Conservation (phyloP, 176 grass and related monocot species). For the Zoysia japonica region DNA sequence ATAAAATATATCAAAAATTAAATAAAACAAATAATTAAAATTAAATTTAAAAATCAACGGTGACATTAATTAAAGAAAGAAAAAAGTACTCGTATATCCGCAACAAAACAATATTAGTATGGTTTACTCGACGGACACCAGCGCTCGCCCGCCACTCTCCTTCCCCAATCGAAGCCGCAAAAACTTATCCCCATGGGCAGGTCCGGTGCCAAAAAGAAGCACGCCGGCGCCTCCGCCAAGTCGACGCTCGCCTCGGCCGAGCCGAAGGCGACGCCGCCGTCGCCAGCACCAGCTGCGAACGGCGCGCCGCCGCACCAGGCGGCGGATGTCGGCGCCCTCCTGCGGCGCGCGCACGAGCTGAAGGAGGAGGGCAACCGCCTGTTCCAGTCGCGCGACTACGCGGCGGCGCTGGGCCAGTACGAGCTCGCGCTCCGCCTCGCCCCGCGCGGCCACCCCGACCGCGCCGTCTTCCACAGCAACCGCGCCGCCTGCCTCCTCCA, state of each 20-base stretch:
- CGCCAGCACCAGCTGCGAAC: constrained; percentile 1
- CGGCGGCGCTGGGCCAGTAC: constrained; percentile 77
- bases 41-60: too few relatives aligned
- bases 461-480: constrained; percentile 95
- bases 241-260: constrained; percentile 17
- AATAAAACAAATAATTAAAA: too few relatives aligned
- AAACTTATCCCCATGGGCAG: constrained; percentile 71
- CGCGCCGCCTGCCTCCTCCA: constrained; percentile 96
- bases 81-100: too few relatives aligned
- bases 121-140: too few relatives aligned
- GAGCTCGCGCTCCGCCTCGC: constrained; percentile 80
- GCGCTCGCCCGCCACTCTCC: background rate
- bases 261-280: background rate
- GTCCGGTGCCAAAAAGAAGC: constrained; percentile 91
- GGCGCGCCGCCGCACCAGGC: constrained; percentile 27
- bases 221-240: constrained; percentile 36
- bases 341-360: constrained; percentile 80
- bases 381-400: constrained; percentile 88
- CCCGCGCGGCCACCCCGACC: constrained; percentile 73
- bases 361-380: constrained; percentile 96
- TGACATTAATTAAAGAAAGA: too few relatives aligned
- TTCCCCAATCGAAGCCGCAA: constrained; percentile 12
- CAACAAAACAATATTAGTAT: too few relatives aligned
- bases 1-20: too few relatives aligned
- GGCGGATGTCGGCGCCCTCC: constrained; percentile 55